These are phyloP conservation scores for Yamadazyma diospyri DNA, from an alignment of 1,139 yeast species.

Conservation along the genomic window DNA sequence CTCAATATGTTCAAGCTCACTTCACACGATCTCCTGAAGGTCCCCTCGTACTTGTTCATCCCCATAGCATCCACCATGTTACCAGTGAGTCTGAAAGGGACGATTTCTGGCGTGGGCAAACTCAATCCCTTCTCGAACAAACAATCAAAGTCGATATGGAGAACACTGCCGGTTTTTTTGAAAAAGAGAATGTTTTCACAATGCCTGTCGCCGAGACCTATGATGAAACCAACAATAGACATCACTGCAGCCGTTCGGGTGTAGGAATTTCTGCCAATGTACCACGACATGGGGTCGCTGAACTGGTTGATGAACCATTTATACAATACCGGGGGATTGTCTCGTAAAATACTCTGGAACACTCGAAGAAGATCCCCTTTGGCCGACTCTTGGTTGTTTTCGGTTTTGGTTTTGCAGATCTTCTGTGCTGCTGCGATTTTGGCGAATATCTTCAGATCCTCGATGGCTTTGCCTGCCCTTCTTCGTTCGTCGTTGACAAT, in stretches of 20 bases:
- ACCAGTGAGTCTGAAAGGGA: conserved; percentile 87
- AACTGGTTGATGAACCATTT: conserved; percentile 87
- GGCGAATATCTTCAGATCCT: conserved; percentile 32
- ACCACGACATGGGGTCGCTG: conserved; percentile 90
- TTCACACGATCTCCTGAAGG: conserved; percentile 82
- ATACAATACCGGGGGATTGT: conserved; percentile 72
- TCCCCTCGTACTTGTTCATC: conserved; percentile 84
- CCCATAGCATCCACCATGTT: conserved; percentile 93
- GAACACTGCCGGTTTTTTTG: conserved; percentile 69
- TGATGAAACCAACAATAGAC: conserved; percentile 94
- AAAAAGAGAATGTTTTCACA: conserved; percentile 84
- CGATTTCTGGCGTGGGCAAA: conserved; percentile 80
- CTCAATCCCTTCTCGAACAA: conserved; percentile 80
- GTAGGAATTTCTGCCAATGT: conserved; percentile 68
- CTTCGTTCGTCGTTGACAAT: conserved; percentile 49
- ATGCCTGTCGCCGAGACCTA: conserved; percentile 93
- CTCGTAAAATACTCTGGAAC: conserved; percentile 30
- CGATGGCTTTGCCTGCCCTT: conserved; percentile 30
- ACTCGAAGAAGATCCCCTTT: conserved; percentile 20
- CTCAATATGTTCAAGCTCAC: conserved; percentile 74
- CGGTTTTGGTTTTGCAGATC: conserved; percentile 21
- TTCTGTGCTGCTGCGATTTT: conserved; percentile 42
- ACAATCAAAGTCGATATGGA: conserved; percentile 97
- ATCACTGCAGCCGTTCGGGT: conserved; percentile 87
- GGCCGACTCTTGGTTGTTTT: conserved; percentile 11